These are phyloP conservation scores for Pythium angustatum DNA, from an alignment of 352 stramenopile genomes.

Conservation along the genomic window DNA sequence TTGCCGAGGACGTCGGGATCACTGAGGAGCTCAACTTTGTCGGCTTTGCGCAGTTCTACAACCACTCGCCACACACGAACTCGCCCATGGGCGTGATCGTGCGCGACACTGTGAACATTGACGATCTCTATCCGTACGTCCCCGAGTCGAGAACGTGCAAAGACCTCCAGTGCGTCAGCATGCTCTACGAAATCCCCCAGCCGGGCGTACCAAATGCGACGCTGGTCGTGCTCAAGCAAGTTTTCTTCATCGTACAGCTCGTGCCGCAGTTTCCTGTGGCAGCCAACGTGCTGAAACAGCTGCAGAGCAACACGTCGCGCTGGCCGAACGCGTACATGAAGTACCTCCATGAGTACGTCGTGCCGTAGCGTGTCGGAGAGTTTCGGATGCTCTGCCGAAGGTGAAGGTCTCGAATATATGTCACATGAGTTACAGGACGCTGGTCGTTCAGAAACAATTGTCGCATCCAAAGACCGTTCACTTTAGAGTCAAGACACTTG, in stretches of 20 bases:
- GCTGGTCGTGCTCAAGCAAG: slow-evolving; percentile 8
- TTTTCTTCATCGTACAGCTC: slow-evolving; percentile 5
- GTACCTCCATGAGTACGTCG: too few species aligned
- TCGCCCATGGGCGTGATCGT: slow-evolving; percentile 33
- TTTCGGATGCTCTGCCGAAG: not conserved
- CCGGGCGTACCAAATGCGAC: not conserved
- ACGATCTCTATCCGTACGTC: slow-evolving; percentile 49
- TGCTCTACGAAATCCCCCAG: not conserved
- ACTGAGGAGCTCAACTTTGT: slow-evolving; percentile 28
- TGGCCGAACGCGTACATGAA: too few species aligned
- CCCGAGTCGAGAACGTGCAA: slow-evolving; percentile 25
- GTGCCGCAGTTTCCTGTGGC: slow-evolving; percentile 4
- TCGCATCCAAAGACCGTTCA: too few species aligned
- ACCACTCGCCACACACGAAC: slow-evolving; percentile 7
- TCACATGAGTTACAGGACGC: too few species aligned
- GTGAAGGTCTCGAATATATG: not conserved
- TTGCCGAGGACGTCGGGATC: slow-evolving; percentile 17
- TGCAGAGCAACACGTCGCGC: too few species aligned
- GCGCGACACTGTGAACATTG: slow-evolving; percentile 38
- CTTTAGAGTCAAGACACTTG: too few species aligned
- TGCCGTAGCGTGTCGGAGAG: too few species aligned
- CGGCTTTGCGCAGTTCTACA: slow-evolving; percentile 34
- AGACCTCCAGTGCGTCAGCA: not conserved
- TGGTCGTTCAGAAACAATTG: too few species aligned
- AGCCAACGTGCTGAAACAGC: not conserved